Evolutionary conservation across 257 asterid genomes (phyloP).

Genomic region (Nyctanthes arbortristis): DNA sequence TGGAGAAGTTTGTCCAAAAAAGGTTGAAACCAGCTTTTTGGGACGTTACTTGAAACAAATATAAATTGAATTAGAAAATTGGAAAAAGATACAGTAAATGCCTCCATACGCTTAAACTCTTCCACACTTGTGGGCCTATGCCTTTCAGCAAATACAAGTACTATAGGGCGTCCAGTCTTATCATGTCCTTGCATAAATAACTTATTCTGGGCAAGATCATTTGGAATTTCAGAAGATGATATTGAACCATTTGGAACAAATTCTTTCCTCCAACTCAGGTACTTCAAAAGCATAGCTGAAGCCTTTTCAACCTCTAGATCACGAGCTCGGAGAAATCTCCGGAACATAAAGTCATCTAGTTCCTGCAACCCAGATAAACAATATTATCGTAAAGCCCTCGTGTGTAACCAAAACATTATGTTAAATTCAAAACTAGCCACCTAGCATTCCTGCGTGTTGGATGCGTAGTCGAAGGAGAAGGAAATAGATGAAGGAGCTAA

Average conservation of each 20-base stretch:
- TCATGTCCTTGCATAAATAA: conserved; percentile 84
- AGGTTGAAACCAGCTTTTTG: neutral
- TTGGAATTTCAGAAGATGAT: conserved; percentile 56
- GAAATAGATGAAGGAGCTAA: too few species aligned
- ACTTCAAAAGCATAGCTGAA: conserved; percentile 64
- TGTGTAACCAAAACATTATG: neutral
- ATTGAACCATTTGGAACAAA: conserved; percentile 55
- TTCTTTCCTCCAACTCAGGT: conserved; percentile 79
- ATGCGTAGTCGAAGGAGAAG: neutral
- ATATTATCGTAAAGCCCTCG: neutral
- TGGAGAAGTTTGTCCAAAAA: conserved; percentile 1
- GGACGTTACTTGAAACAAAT: neutral
- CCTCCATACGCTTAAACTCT: conserved; percentile 76
- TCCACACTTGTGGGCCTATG: conserved; percentile 65
- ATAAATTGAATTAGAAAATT: neutral
- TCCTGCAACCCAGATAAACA: conserved; percentile 44
- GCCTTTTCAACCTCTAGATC: conserved; percentile 92
- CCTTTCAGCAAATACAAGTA: conserved; percentile 57
- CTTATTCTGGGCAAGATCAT: conserved; percentile 67
- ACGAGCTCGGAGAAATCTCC: conserved; percentile 89
- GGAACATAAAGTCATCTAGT: conserved; percentile 69
- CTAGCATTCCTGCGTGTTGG: neutral
- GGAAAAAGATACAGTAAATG: neutral
- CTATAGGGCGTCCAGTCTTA: conserved; percentile 73
- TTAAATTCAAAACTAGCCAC: neutral